A percentile compares a stretch with the other conserved stretches of the same genome.
Conservation (phyloP, 495 filamentous ascomycete species). For the Talaromyces trachyspermus region DNA sequence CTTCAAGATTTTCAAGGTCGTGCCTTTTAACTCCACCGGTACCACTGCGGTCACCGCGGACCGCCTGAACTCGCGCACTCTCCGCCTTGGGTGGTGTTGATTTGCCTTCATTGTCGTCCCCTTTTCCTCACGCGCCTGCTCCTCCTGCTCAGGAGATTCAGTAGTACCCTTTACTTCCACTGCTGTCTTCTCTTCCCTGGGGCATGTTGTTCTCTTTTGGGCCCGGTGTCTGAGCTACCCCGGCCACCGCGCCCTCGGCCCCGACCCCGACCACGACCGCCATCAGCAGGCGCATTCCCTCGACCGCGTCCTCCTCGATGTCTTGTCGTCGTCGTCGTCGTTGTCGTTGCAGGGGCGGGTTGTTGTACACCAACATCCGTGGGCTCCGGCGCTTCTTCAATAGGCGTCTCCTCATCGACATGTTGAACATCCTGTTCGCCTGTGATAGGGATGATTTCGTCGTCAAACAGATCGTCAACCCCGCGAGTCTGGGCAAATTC, state of each 20-base stretch:
- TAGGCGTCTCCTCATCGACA: slow-evolving; percentile 14
- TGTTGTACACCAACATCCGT: slow-evolving; percentile 13
- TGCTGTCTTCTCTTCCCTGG: slow-evolving; percentile 6
- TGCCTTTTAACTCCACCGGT: slow-evolving; percentile 57
- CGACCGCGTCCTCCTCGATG: slow-evolving; percentile 29
- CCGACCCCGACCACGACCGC: slow-evolving; percentile 26
- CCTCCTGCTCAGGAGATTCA: slow-evolving; percentile 7
- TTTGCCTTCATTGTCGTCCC: slow-evolving; percentile 14
- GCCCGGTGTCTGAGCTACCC: slow-evolving; percentile 23
- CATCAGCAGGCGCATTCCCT: slow-evolving; percentile 8
- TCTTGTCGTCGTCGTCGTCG: slow-evolving; percentile 25
- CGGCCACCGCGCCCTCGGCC: slow-evolving; percentile 27
- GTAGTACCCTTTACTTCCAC: neutral
- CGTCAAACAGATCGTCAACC: slow-evolving; percentile 63
- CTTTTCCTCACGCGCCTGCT: slow-evolving; percentile 18
- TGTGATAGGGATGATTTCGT: slow-evolving; percentile 60
- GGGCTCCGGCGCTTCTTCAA: slow-evolving; percentile 8
- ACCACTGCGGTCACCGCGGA: slow-evolving; percentile 60
- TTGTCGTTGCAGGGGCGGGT: slow-evolving; percentile 2
- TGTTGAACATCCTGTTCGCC: slow-evolving; percentile 25
- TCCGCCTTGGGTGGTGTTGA: slow-evolving; percentile 20
- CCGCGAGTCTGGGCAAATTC: slow-evolving; percentile 60
- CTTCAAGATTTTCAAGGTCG: slow-evolving; percentile 4
- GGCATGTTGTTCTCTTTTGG: slow-evolving; percentile 3
- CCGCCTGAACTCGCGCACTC: slow-evolving; percentile 40